These are phyloP conservation scores for Mycena vitilis DNA, from an alignment of 768 basidiomycete genomes.

Conservation along the genomic window DNA sequence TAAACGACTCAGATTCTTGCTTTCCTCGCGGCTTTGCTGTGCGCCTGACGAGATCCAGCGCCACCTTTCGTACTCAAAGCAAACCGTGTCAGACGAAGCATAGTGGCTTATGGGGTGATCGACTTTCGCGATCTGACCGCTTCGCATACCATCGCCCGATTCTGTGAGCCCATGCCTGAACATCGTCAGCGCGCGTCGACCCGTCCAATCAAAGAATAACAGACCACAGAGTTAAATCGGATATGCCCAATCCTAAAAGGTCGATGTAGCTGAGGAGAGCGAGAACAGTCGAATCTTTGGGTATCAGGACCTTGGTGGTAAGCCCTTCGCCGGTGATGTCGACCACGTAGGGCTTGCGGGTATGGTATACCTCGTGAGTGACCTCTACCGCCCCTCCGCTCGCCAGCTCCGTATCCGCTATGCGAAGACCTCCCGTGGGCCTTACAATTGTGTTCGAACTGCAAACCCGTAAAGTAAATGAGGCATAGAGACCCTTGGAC, in stretches of 20 bases:
- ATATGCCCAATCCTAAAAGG: neutral
- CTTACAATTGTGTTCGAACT: conserved; percentile 9
- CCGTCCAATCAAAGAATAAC: no score
- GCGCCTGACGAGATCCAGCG: neutral
- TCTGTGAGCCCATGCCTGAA: neutral
- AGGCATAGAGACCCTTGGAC: conserved; percentile 26
- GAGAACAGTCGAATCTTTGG: conserved; percentile 35
- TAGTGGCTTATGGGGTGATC: neutral
- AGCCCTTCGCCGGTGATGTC: neutral
- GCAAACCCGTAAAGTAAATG: conserved; percentile 31
- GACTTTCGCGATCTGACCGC: no score
- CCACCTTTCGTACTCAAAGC: no score
- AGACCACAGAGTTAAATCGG: no score
- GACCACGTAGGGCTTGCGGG: conserved; percentile 28
- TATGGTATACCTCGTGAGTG: conserved; percentile 21
- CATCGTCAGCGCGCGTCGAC: no score
- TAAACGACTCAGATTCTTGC: conserved; percentile 36
- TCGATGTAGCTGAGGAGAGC: conserved; percentile 37
- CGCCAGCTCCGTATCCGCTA: conserved; percentile 33
- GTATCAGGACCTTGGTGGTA: conserved; percentile 30
- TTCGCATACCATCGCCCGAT: no score
- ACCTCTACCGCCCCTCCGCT: conserved; percentile 33
- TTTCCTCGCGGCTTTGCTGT: conserved; percentile 30
- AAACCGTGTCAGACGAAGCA: conserved; percentile 18
- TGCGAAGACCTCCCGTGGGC: neutral